Base-by-base conservation (phyloP, 768 basidiomycete species). In the Rhizopogon sp. region DNA sequence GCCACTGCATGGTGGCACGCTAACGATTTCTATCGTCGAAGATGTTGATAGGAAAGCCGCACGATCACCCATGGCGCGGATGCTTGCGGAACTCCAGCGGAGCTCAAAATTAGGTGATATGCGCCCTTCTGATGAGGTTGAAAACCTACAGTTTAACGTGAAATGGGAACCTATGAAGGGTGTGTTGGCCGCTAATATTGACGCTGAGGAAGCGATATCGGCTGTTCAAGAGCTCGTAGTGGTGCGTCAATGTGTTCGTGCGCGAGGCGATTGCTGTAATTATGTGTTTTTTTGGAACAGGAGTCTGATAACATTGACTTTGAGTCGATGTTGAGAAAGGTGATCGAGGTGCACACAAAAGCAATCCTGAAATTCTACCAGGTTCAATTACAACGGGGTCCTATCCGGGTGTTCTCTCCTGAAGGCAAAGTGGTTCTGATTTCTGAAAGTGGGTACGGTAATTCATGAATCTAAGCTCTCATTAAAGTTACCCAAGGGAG, bases 81-180 rank as follows among this genome's bases (percentile, higher is more conserved):
- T 81, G 25, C 67, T 90, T 9, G 78, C 84, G 0, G 79, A 82
- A 54, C 69, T 90, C 53, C 87, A 88, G 59, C 79, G 80, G 54
- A 76, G 76, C 56, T 74, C 85, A 3, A 90, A 88, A 60, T 72
- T 89, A 4, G 79, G 80, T 1, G 65, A 63, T 28, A 64, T 64
- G 16, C 74, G 74, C 44, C 79, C 86, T 4, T 90, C 89, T 1
- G 93, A 95, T 63, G 80, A 88, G 57, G 81, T 91, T 1, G 85
- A 95, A 66, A 79, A 79, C 43, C 70, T 88, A 43, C 76, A 72
- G 31, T 84, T 94, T 50, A 72, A 79, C n/a, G 84, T 89, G 11
- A 75, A 74, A 51, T 97, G 93, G 93, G 84, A 89, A 62, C 84
- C 90, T 2, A 79, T 82, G 43, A 76, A 79, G 56, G 78, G 79